Evolutionary conservation across 768 basidiomycete species (phyloP), one percentile per base, ranked within the genome.

Genomic region (Mycena indigotica): DNA sequence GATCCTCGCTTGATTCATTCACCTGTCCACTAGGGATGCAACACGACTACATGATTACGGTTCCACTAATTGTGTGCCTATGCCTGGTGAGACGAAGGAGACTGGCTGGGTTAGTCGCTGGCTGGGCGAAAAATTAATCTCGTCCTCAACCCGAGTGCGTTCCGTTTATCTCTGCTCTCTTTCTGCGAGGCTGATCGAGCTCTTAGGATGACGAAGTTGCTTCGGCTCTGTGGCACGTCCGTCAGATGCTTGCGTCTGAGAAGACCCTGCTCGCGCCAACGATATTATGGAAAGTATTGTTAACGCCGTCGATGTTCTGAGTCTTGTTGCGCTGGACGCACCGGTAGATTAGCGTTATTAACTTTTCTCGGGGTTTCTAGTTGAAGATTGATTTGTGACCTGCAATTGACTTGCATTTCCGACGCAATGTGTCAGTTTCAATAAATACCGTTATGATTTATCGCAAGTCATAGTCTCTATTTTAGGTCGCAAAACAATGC

Each of bases 181-280:
- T 6, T 4, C 12, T 48, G 12, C 6, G 21, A 12, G 12, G 23
- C 12, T 28, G 13, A 48, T 48, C 24, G 5, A 6, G 15, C 13
- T 53, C 5, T 6, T 26, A 60, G 58, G 53, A 60, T 19, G 24
- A 28, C 1, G 58, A 60, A 29, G 54, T 60, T 10, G 58, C 54
- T 15, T 60, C 58, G 8, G 50, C 58, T 3, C 38, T 52, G 21
- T 60, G 58, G 58, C 53, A 48, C 28, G 54, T 55, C 26, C 58
- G 58, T 12, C 50, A 60, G 5, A 46, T 60, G 49, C 53, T 52
- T 25, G 58, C 54, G 15, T 28, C 49, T 12, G 58, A 60, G 10
- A 46, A 10, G 15, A 29, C 15, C 1, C 28, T 60, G 12, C 50
- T 60, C 1, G 58, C 54, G 1, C 58, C 58, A 15, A 56, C 30